Percentiles rank a stretch among this genome's conserved stretches.
These are phyloP conservation scores for Sporopachydermia quercuum DNA, from an alignment of 805 yeast genomes.

Conservation along the genomic window DNA sequence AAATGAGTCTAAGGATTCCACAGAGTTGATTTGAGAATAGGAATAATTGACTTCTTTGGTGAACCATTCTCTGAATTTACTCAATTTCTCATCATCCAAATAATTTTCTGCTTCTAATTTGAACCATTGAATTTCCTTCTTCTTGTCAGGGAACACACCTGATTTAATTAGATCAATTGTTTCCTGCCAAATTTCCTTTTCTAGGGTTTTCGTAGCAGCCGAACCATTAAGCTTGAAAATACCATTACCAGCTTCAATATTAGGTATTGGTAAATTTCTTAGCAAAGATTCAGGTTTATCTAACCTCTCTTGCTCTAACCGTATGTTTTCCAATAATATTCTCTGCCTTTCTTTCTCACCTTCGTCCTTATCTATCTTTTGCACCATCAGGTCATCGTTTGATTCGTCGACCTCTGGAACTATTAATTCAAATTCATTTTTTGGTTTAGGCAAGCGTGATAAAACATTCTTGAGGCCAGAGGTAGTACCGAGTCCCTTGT, in stretches of 20 bases:
- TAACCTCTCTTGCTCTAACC: conserved; percentile 14
- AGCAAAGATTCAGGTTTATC: conserved; percentile 35
- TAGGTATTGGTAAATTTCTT: conserved; percentile 28
- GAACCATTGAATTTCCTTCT: not conserved
- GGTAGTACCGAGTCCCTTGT: conserved; percentile 3
- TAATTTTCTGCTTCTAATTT: no score
- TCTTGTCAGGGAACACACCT: conserved; percentile 10
- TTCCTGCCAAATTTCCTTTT: conserved; percentile 10
- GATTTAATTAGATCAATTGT: conserved; percentile 15
- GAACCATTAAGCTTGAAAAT: conserved; percentile 3
- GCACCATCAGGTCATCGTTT: conserved; percentile 3
- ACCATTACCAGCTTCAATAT: conserved; percentile 6
- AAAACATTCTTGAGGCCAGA: conserved; percentile 11
- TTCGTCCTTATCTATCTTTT: conserved; percentile 13
- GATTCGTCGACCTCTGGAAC: conserved; percentile 21
- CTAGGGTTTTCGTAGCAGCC: conserved; percentile 7
- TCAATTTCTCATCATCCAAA: no score
- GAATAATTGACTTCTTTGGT: no score
- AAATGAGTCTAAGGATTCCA: no score
- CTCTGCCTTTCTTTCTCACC: conserved; percentile 16
- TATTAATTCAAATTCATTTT: conserved; percentile 20
- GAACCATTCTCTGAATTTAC: no score
- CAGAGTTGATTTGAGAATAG: no score
- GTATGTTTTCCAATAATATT: conserved; percentile 8
- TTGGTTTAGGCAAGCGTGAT: conserved; percentile 24